phyloP scores from a whole-genome alignment of 345 rosid species.

The Eutrema heterophyllum region DNA sequence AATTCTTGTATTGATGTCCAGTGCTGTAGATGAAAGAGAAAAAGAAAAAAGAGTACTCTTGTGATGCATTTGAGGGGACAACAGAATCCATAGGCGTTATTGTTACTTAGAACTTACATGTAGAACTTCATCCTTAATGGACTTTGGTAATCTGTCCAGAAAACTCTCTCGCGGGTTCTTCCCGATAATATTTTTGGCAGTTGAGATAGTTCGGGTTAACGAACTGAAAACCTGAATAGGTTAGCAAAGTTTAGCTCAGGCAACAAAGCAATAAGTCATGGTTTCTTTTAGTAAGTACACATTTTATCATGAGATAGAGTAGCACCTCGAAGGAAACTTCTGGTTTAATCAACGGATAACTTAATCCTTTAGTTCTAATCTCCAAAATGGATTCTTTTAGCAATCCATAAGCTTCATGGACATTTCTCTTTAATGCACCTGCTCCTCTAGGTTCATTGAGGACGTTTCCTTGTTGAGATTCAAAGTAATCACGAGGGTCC shows the following conservation, averaged over 20 bases:
- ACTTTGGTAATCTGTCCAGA: slow-evolving; percentile 62
- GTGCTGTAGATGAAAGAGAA: too few relatives aligned
- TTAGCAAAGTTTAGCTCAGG: not conserved
- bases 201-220: slow-evolving; percentile 71
- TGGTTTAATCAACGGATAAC: slow-evolving; percentile 57
- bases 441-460: slow-evolving; percentile 34
- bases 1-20: too few relatives aligned
- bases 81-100: too few relatives aligned
- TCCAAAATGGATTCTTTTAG: slow-evolving; percentile 55
- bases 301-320: slow-evolving; percentile 2
- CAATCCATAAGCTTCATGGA: slow-evolving; percentile 56
- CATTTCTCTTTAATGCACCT: slow-evolving; percentile 40
- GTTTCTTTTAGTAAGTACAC: not conserved
- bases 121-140: slow-evolving; percentile 65
- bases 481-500: slow-evolving; percentile 97
- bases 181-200: slow-evolving; percentile 61
- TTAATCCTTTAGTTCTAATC: slow-evolving; percentile 49
- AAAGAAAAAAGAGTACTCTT: too few relatives aligned
- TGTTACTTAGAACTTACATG: slow-evolving; percentile 15
- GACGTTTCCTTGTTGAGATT: slow-evolving; percentile 81
- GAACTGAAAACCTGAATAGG: slow-evolving; percentile 63
- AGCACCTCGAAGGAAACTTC: slow-evolving; percentile 45
- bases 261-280: slow-evolving; percentile 9
- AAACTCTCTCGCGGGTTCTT: slow-evolving; percentile 70
- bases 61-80: too few relatives aligned